phyloP scores from a whole-genome alignment of 1,284 basidiomycete genomes.

The Austroboletus rostrupii region DNA sequence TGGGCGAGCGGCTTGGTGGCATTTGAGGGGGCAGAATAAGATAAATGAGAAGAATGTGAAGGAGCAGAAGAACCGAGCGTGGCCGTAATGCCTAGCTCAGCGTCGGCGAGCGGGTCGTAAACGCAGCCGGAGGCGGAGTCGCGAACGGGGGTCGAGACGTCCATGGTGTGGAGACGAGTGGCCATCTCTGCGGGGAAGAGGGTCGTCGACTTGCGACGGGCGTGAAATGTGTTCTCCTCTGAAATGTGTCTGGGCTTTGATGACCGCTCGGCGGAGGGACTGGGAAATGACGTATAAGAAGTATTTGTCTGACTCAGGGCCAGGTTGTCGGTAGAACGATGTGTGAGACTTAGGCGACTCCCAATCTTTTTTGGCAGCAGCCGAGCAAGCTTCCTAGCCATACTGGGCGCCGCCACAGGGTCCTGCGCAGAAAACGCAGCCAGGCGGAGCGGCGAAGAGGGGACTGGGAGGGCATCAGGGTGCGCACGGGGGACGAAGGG shows the following conservation, averaged over 20 bases:
- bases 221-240: conserved; percentile 34
- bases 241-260: conserved; percentile 24
- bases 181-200: conserved; percentile 29
- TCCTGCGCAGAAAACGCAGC: conserved; percentile 27
- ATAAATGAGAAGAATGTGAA: conserved; percentile 18
- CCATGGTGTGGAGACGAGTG: conserved; percentile 30
- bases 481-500: conserved; percentile 22
- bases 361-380: conserved; percentile 32
- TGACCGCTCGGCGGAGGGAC: conserved; percentile 21
- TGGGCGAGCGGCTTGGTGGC: conserved; percentile 13
- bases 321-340: conserved; percentile 28
- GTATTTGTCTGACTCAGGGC: conserved; percentile 21
- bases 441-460: conserved; percentile 28
- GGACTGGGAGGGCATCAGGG: conserved; percentile 21
- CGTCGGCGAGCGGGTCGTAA: conserved; percentile 28
- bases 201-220: conserved; percentile 32
- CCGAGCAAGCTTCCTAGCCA: conserved; percentile 29
- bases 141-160: conserved; percentile 25
- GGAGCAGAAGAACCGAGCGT: conserved; percentile 9
- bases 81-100: conserved; percentile 21
- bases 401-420: conserved; percentile 15
- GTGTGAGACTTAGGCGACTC: conserved; percentile 27
- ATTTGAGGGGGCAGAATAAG: conserved; percentile 9
- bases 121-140: conserved; percentile 24
- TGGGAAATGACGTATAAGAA: conserved; percentile 29